Percentiles rank a stretch among this genome's conserved stretches.
phyloP scores from a whole-genome alignment of 805 yeast genomes.

The Hagleromyces aurorensis region DNA sequence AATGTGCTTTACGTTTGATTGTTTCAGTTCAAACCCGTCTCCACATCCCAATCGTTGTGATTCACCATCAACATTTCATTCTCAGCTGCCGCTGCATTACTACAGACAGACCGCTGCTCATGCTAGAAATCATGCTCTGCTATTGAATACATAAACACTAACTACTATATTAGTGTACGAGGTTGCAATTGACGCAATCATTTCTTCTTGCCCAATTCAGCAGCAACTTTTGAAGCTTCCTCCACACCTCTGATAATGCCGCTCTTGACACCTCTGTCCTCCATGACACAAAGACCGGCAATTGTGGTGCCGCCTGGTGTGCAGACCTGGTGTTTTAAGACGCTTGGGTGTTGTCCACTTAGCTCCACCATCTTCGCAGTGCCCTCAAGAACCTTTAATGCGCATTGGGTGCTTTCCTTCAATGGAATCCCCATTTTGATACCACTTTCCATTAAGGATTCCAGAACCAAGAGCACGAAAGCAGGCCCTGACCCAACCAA shows the following conservation, averaged over 20 bases:
- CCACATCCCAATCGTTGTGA: too few species aligned
- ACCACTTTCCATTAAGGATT: constrained; percentile 90
- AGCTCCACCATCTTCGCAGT: constrained; percentile 83
- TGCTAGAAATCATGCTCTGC: too few species aligned
- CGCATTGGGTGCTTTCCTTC: constrained; percentile 73
- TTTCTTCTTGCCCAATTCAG: constrained; percentile 45
- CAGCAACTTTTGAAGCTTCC: constrained; percentile 82
- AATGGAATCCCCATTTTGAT: constrained; percentile 89
- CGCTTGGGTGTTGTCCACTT: constrained; percentile 83
- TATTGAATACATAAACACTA: too few species aligned
- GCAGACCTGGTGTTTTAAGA: constrained; percentile 76
- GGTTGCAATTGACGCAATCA: constrained; percentile 3
- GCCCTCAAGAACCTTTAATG: constrained; percentile 91
- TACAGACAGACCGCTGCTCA: too few species aligned
- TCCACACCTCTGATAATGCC: constrained; percentile 84
- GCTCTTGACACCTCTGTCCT: constrained; percentile 81
- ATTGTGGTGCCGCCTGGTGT: constrained; percentile 99
- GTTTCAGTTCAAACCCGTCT: too few species aligned
- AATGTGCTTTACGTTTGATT: too few species aligned
- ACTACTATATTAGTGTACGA: too few species aligned
- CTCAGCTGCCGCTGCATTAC: too few species aligned
- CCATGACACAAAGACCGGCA: constrained; percentile 88
- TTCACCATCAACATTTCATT: too few species aligned
- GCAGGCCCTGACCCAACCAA: constrained; percentile 97
- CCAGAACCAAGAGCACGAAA: constrained; percentile 80